These are phyloP conservation scores for Canavalia gladiata DNA, from an alignment of 306 rosid species.

Conservation along the genomic window DNA sequence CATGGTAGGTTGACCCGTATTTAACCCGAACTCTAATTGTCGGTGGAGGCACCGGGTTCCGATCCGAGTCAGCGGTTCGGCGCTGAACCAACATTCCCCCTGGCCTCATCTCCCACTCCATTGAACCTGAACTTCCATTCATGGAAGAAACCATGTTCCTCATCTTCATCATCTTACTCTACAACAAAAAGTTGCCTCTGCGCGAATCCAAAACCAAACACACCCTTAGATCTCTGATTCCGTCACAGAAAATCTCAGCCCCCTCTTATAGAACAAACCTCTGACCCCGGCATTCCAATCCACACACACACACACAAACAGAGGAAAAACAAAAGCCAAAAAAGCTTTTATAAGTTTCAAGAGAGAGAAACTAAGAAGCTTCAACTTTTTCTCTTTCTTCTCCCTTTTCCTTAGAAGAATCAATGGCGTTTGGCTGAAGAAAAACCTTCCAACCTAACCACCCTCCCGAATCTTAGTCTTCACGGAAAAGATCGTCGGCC, in stretches of 20 bases:
- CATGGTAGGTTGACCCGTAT: constrained; percentile 74
- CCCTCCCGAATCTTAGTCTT: constrained; percentile 42
- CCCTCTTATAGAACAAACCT: constrained; percentile 1
- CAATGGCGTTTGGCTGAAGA: constrained; percentile 56
- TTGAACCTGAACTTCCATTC: constrained; percentile 53
- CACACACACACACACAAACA: constrained; percentile 34
- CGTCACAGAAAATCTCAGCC: constrained; percentile 50
- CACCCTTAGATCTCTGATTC: constrained; percentile 58
- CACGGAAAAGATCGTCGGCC: constrained; percentile 39
- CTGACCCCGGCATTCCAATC: constrained; percentile 53
- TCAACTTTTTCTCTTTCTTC: constrained; percentile 19
- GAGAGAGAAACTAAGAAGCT: constrained; percentile 39
- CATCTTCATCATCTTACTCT: constrained; percentile 76
- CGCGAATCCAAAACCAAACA: constrained; percentile 3
- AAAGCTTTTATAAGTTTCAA: constrained; percentile 33
- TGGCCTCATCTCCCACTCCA: constrained; percentile 91
- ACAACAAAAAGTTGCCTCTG: neutral
- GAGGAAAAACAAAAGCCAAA: neutral
- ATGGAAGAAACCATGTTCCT: constrained; percentile 58
- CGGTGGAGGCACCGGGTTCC: constrained; percentile 65
- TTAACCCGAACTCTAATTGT: constrained; percentile 81
- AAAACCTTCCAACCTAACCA: constrained; percentile 43
- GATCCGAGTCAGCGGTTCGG: constrained; percentile 68
- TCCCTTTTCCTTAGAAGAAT: constrained; percentile 24
- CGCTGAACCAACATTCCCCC: constrained; percentile 97